Conservation (phyloP, 1,284 basidiomycete genomes). For the Tylopilus sp. region DNA sequence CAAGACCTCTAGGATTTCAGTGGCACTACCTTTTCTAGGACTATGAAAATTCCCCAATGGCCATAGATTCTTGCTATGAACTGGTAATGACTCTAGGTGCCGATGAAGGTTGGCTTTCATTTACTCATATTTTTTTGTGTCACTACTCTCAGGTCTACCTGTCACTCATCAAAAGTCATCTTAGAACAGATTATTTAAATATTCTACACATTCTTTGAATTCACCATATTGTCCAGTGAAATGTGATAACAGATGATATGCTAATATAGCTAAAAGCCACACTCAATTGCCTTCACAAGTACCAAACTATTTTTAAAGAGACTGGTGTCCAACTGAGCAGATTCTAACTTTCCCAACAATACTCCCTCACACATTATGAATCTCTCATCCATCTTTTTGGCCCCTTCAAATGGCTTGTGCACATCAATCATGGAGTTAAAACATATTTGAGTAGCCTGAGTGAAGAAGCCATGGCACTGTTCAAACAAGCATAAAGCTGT, state of each 20-base stretch:
- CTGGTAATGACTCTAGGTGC: constrained; percentile 24
- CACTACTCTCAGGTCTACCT: constrained; percentile 8
- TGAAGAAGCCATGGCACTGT: constrained; percentile 8
- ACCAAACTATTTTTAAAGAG: constrained; percentile 43
- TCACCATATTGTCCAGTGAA: constrained; percentile 11
- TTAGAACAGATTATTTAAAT: constrained; percentile 2
- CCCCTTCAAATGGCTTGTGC: constrained; percentile 31
- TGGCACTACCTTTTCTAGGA: constrained; percentile 16
- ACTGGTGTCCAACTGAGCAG: constrained; percentile 26
- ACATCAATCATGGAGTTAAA: constrained; percentile 5
- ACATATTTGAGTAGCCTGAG: neutral
- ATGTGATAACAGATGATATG: constrained; percentile 28
- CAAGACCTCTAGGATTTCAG: constrained; percentile 12
- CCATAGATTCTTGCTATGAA: constrained; percentile 25
- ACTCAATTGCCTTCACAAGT: constrained; percentile 42
- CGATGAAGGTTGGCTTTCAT: constrained; percentile 21
- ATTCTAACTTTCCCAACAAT: constrained; percentile 46
- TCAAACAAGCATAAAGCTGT: constrained; percentile 8
- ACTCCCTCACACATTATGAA: constrained; percentile 39
- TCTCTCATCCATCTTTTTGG: constrained; percentile 29
- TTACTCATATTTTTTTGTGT: too few species aligned
- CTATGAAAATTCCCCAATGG: constrained; percentile 23
- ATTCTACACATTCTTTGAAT: constrained; percentile 19
- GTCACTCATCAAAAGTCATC: constrained; percentile 15
- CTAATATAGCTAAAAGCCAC: constrained; percentile 37